These are phyloP conservation scores for Cucurbitaria berberidis DNA, from an alignment of 2,329 filamentous ascomycete genomes.

Conservation along the genomic window DNA sequence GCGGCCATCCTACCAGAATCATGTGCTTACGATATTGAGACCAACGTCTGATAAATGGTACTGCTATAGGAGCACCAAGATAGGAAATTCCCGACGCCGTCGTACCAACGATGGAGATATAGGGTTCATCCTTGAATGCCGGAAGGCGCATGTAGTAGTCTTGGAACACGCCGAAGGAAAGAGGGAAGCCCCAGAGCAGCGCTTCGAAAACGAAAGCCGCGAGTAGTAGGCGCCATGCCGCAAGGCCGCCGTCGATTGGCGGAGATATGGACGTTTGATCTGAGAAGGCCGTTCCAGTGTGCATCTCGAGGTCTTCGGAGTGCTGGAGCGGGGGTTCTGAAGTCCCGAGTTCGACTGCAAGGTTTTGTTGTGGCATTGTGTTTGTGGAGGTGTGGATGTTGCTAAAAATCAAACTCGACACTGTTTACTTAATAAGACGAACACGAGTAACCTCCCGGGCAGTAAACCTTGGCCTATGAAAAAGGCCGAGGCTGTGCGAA, in stretches of 20 bases:
- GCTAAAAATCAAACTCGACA: no score
- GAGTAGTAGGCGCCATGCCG: slow-evolving; percentile 58
- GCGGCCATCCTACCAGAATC: slow-evolving; percentile 39
- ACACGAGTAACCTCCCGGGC: no score
- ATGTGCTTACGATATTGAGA: slow-evolving; percentile 36
- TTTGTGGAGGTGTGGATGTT: no score
- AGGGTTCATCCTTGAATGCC: slow-evolving; percentile 12
- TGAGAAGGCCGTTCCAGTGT: no score
- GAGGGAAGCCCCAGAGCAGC: slow-evolving; percentile 46
- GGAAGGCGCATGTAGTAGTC: slow-evolving; percentile 24
- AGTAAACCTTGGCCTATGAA: no score
- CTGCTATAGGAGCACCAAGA: slow-evolving; percentile 49
- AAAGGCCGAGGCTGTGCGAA: no score
- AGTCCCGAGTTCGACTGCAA: no score
- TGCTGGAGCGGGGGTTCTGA: no score
- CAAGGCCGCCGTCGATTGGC: slow-evolving; percentile 17
- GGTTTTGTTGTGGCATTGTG: no score
- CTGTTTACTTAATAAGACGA: no score
- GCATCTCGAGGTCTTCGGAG: no score
- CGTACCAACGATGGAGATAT: slow-evolving; percentile 25
- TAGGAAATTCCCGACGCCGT: slow-evolving; percentile 51
- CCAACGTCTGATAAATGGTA: slow-evolving; percentile 39
- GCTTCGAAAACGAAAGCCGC: slow-evolving; percentile 59
- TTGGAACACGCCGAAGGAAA: slow-evolving; percentile 34
- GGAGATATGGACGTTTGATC: slow-evolving; percentile 7